Base-by-base conservation (phyloP, 1,284 basidiomycete genomes). In the Ustilago shanxiensis region DNA sequence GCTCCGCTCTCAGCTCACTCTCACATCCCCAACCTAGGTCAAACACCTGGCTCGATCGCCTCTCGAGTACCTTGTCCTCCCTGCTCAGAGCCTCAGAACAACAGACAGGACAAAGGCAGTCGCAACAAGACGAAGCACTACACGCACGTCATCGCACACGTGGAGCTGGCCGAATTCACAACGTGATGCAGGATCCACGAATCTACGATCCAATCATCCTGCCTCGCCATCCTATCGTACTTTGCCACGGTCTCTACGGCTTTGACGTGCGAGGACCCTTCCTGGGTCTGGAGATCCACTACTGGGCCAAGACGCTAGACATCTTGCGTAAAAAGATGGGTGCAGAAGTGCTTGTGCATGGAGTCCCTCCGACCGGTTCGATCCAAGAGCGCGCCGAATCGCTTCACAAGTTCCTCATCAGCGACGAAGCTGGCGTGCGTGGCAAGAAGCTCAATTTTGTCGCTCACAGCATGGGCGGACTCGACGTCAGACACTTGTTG, bases 281-380 rank as follows among this genome's bases (percentile, higher is more conserved):
- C 61, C 90, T 95, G 37, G 85, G 86, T 0, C 73, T 84, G 31
- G 85, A 94, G 71, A 90, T 95, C 84, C 95, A 98, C 79, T 99
- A 99, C 86, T 99, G 97, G 97, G 91, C 92, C 0, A 93, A 93
- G 66, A 91, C 98, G 6, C 89, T 98, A 47, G 91, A 90, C 49
- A 90, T 97, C 9, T 88, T 99, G 14, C 90, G 93, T 60, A 90
- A 93, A 68, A 93, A 90, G 78, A 89, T 98, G 22, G 93, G 94
- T 8, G 95, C 93, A 24, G 93, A 98, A 72, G 95, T 99, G 18
- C 91, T 98, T 58, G 93, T 98, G n/a, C 95, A 95, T 3, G 91
- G 93, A 1, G 97, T 98, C 22, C 97, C 97, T 52, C 91, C 94
- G 7, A 98, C 96, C 9, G 97, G 95, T 4, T 95, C 94, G 0